Base-by-base conservation (phyloP, 805 yeast genomes). In the Suhomyces pyralidae region DNA sequence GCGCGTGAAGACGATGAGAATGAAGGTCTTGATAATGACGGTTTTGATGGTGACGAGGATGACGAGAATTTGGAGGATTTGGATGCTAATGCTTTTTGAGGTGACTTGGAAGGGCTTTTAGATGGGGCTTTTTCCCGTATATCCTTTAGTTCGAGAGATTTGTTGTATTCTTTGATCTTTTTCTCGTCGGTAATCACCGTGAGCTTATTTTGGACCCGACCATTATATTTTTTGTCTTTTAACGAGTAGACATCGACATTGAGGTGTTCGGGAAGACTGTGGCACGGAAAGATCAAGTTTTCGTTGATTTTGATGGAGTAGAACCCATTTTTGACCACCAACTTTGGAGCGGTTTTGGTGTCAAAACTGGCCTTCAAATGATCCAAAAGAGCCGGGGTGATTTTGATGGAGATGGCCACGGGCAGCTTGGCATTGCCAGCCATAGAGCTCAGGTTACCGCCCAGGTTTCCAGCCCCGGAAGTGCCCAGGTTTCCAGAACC, bases 241-340 rank as follows among this genome's bases (percentile, higher is more conserved):
- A 52, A 43, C 10, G 53, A 47, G 58, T 72, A 74, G 5, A 74
- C 55, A 52, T 71, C 75, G 24, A 72, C 66, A 45, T 71, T 71
- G 51, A 70, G 67, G 43, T 64, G 67, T 52, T 74, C 79, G 15
- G 68, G 69, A 17, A 67, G 56, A 25, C 60, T 60, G 19, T 63
- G 53, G 53, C 77, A 74, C 10, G 78, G 77, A 44, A 61, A 71
- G 25, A 58, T 55, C 47, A 64, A 48, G 4, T 58, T 50, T 28
- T 68, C 69, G 17, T 62, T 56, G 38, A 71, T 54, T 49, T 64
- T 68, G 30, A 73, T 61, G 45, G 68, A 68, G 51, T 62, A 67
- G 46, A 60, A 55, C 26, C 78, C 78, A 53, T 72, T 57, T 51
- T 69, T 67, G 36, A 74, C 77, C 43, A 74, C 58, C 46, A 74